Base-by-base conservation (phyloP, 1,139 yeast species). In the Suhomyces guaymorum region DNA sequence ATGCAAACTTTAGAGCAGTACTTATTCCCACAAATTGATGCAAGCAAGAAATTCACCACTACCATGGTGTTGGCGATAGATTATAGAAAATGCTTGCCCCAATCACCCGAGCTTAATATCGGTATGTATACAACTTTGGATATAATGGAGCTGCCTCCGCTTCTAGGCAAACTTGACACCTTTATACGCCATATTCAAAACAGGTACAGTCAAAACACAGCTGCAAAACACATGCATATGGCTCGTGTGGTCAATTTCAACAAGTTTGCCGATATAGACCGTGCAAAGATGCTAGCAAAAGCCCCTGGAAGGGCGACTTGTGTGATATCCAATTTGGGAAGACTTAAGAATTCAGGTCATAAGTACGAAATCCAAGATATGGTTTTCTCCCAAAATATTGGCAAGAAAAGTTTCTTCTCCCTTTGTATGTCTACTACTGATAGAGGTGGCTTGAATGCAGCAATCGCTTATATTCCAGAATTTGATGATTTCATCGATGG, bases 241-340 rank as follows among this genome's bases (percentile, higher is more conserved):
- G 22, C 13, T 12, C 25, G 26, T 16, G 14, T 15, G 1, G 6
- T 26, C 9, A 26, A 26, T 1, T 16, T 20, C 12, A 12, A 15
- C 3, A 21, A 31, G 9, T n/a, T 25, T 15, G n/a, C n/a, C n/a
- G n/a, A n/a, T n/a, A n/a, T n/a, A n/a, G n/a, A n/a, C n/a, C n/a
- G 14, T 4, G 16, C 12, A 12, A 6, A n/a, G 12, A 19, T 25
- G 9, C 8, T 22, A 7, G 21, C 23, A 8, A 22, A 14, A 9
- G 15, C 11, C 5, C 32, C 35, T 10, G 47, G 42, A 8, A 39
- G 54, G 19, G 38, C 33, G 19, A 47, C 60, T 3, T 29, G 52
- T 15, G 46, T 53, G 15, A 33, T 54, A 6, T 54, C 60, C 1
- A 56, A 57, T 36, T 37, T 57, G 26, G 60, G 60, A 5, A 32